Percentiles rank a stretch among this genome's conserved stretches.
Evolutionary conservation across 352 stramenopile genomes (phyloP).

Genomic region (Hyaloperonospora arabidopsidis): DNA sequence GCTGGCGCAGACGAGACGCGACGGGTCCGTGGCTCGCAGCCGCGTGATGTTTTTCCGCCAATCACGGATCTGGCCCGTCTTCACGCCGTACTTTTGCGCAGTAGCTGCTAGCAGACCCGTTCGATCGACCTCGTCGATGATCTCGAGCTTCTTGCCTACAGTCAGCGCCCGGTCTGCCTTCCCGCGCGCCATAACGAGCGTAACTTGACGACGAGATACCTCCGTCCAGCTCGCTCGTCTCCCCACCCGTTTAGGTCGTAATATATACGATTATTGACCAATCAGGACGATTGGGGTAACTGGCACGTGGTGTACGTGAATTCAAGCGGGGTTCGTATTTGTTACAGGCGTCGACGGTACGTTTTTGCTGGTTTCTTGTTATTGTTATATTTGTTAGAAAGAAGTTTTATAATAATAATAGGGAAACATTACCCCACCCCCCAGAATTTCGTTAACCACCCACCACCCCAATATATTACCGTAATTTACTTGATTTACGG

Average conservation of each 20-base stretch:
- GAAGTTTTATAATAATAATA: too few relatives aligned
- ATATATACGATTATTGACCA: constrained; percentile 4
- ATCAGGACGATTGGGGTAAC: background rate
- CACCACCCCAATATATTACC: too few relatives aligned
- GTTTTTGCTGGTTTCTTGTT: too few relatives aligned
- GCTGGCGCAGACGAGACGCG: constrained; percentile 69
- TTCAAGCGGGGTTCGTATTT: constrained; percentile 11
- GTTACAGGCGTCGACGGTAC: background rate
- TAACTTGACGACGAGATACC: constrained; percentile 10
- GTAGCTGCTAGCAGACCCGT: constrained; percentile 69
- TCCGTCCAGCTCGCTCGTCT: constrained; percentile 31
- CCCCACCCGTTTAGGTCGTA: background rate
- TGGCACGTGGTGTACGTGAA: constrained; percentile 2
- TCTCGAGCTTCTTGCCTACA: constrained; percentile 85
- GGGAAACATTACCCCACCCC: too few relatives aligned
- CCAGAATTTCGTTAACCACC: too few relatives aligned
- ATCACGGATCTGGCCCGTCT: constrained; percentile 81
- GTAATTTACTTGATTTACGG: too few relatives aligned
- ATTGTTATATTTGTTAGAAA: too few relatives aligned
- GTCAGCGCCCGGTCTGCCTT: constrained; percentile 75
- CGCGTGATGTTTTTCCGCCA: constrained; percentile 85
- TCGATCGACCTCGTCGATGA: constrained; percentile 79
- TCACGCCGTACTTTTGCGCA: constrained; percentile 81
- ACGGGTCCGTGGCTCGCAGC: constrained; percentile 66
- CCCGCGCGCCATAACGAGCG: constrained; percentile 58